A percentile compares a stretch with the other conserved stretches of the same genome.
phyloP scores from a whole-genome alignment of 1,284 basidiomycete species.

The Sporisorium graminicola region DNA sequence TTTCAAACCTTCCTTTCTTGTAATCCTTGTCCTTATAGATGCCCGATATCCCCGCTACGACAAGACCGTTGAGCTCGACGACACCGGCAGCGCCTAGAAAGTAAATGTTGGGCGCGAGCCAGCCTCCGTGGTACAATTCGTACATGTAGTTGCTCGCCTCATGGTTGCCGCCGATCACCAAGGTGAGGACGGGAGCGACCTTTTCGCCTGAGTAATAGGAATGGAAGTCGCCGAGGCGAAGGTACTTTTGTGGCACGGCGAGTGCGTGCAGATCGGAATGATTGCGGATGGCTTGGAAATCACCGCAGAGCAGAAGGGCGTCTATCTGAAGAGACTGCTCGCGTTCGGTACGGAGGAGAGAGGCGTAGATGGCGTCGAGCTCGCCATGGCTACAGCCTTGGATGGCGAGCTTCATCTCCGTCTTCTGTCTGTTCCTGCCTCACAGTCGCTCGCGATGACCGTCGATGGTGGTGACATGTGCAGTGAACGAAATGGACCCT shows the following conservation, averaged over 20 bases:
- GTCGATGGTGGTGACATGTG: constrained; percentile 5
- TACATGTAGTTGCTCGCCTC: constrained; percentile 97
- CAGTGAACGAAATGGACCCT: neutral
- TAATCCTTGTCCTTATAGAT: constrained; percentile 91
- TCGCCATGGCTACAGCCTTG: constrained; percentile 92
- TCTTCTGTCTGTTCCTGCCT: no score
- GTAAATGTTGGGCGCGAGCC: constrained; percentile 95
- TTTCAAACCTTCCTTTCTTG: constrained; percentile 72
- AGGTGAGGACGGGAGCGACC: constrained; percentile 85
- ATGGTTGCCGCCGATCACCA: constrained; percentile 98
- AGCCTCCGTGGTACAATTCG: constrained; percentile 79
- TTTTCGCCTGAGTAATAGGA: constrained; percentile 89
- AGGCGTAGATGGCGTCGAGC: constrained; percentile 79
- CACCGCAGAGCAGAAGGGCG: constrained; percentile 86
- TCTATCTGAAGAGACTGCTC: constrained; percentile 80
- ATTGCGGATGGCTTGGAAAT: constrained; percentile 92
- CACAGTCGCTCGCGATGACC: neutral
- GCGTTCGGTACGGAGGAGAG: constrained; percentile 77
- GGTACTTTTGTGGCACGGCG: constrained; percentile 91
- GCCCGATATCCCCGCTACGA: constrained; percentile 90
- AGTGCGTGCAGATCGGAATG: constrained; percentile 86
- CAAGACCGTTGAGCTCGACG: constrained; percentile 81
- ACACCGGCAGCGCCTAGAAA: constrained; percentile 93
- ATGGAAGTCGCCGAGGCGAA: constrained; percentile 77
- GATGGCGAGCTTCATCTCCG: constrained; percentile 79